Evolutionary conservation across 164 flowering plant genomes (phyloP), one percentile per base, ranked within the genome.

Genomic region (Nymphaea thermarum): DNA sequence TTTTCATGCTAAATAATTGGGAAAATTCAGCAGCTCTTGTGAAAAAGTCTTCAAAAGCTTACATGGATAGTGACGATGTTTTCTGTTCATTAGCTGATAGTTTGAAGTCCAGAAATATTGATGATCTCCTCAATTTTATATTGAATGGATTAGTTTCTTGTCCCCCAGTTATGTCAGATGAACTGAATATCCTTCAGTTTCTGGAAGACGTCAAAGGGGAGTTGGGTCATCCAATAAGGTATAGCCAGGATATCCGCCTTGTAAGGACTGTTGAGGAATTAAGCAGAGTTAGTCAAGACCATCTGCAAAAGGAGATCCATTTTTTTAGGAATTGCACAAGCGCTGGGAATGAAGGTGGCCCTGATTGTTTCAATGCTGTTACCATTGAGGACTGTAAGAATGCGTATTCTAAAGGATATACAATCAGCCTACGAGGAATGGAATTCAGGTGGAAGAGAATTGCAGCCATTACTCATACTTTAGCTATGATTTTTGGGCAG

Each of bases 351-450:
- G 14, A 10, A 0, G 57, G 71, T 55, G 69, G 57, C 68, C 67
- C 77, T 43, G 69, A 72, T 16, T 43, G 60, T 70, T 68, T 77
- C 44, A 43, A 44, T 53, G 25, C 65, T 44, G 69, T 72, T 69
- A 80, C 77, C 70, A 70, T 83, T 44, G 63, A 69, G 25, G 78
- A 77, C 73, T 86, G 84, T 70, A 75, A 80, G 68, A 84, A 80
- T 71, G 91, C 91, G 68, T 80, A 65, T 65, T 71, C 73, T 63
- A 74, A 81, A 43, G 93, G 96, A 43, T 90, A 87, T 75, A 82
- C 96, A 69, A 73, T 87, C 71, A 88, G 93, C 43, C 45, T 90
- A 5, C 96, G 91, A 69, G 96, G 96, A 36, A 77, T 86, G 82
- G 90, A 87, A 71, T 87, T 85, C 71, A 89, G 93, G 3, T 79